Conservation (phyloP, 1,139 yeast genomes). For the Suhomyces maxii region DNA sequence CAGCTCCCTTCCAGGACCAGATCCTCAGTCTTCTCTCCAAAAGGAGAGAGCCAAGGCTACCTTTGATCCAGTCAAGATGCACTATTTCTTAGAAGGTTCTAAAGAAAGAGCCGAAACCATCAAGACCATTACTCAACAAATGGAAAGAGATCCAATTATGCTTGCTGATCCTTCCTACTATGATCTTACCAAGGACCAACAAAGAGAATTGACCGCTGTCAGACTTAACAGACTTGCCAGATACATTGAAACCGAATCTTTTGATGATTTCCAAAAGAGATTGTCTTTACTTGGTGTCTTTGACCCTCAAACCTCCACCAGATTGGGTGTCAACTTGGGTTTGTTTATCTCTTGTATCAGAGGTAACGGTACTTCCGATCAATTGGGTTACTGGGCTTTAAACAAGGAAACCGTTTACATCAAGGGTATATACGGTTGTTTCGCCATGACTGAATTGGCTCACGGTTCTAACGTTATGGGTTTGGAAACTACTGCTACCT, state of each 20-base stretch:
- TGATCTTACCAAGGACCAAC: slow-evolving; percentile 38
- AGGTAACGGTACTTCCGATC: slow-evolving; percentile 36
- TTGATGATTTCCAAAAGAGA: slow-evolving; percentile 40
- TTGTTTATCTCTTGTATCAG: slow-evolving; percentile 31
- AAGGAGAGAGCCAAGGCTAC: slow-evolving; percentile 33
- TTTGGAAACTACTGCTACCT: slow-evolving; percentile 49
- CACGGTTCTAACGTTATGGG: slow-evolving; percentile 52
- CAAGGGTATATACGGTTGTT: slow-evolving; percentile 47
- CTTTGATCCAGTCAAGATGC: slow-evolving; percentile 37
- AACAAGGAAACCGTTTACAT: slow-evolving; percentile 37
- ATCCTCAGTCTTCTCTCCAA: slow-evolving; percentile 35
- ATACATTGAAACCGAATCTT: slow-evolving; percentile 39
- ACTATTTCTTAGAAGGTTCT: slow-evolving; percentile 44
- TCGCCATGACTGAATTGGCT: slow-evolving; percentile 52
- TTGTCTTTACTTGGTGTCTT: slow-evolving; percentile 31
- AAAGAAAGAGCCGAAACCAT: slow-evolving; percentile 31
- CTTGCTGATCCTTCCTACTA: slow-evolving; percentile 35
- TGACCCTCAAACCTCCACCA: slow-evolving; percentile 32
- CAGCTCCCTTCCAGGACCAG: slow-evolving; percentile 29
- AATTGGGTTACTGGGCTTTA: slow-evolving; percentile 43
- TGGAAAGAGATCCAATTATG: slow-evolving; percentile 48
- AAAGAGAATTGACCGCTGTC: slow-evolving; percentile 36
- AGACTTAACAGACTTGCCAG: slow-evolving; percentile 40
- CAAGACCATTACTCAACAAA: slow-evolving; percentile 33
- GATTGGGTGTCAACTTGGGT: slow-evolving; percentile 33